A percentile compares a stretch with the other conserved stretches of the same genome.
These are phyloP conservation scores for Pseudogymnoascus sp. DNA, from an alignment of 2,329 filamentous ascomycete species.

Conservation along the genomic window DNA sequence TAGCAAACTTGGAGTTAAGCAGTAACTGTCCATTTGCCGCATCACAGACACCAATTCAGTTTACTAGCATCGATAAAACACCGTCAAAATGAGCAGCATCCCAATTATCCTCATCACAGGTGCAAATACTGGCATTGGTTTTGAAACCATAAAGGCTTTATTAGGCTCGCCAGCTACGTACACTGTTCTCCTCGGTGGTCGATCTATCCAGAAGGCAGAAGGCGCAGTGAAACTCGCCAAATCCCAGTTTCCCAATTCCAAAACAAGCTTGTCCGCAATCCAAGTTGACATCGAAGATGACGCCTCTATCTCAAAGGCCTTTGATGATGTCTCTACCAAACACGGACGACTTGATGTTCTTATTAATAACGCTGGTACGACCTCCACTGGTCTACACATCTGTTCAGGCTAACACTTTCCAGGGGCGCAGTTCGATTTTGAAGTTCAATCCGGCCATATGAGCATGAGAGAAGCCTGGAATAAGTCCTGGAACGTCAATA, in stretches of 20 bases:
- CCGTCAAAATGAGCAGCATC: neutral
- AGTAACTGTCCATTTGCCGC: neutral
- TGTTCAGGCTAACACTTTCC: neutral
- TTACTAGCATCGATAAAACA: neutral
- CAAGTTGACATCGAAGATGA: conserved; percentile 30
- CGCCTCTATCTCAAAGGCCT: conserved; percentile 27
- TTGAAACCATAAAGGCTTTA: conserved; percentile 29
- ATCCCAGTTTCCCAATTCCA: conserved; percentile 27
- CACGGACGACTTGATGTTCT: conserved; percentile 29
- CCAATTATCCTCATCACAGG: conserved; percentile 32
- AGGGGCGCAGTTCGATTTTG: conserved; percentile 27
- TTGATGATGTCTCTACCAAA: conserved; percentile 22
- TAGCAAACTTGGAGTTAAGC: neutral
- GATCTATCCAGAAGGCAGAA: conserved; percentile 35
- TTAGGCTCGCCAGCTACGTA: conserved; percentile 15
- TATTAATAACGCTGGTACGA: conserved; percentile 29
- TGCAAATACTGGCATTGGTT: conserved; percentile 36
- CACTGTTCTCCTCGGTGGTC: conserved; percentile 37
- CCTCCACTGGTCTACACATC: neutral
- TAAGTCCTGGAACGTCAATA: conserved; percentile 37
- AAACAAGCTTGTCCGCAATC: conserved; percentile 20
- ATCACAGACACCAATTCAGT: neutral
- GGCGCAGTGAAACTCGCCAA: conserved; percentile 31
- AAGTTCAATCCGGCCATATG: conserved; percentile 23
- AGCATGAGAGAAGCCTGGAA: conserved; percentile 34